These are phyloP conservation scores for Trichoderma koningiopsis DNA, from an alignment of 2,329 filamentous ascomycete species.

Conservation along the genomic window DNA sequence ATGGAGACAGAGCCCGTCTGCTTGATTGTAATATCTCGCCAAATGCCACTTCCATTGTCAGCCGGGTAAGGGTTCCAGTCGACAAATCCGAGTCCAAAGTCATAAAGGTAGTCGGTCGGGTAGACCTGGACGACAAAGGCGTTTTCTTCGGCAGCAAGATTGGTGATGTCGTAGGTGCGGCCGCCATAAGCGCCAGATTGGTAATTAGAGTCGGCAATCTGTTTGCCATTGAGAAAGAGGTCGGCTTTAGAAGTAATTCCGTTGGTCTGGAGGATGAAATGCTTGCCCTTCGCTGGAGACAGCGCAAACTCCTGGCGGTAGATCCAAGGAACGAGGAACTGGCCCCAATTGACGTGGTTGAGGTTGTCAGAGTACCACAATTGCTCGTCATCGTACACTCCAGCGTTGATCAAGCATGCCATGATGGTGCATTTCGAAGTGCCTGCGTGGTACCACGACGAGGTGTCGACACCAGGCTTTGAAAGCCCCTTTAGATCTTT, in stretches of 20 bases:
- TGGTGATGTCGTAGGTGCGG: conserved; percentile 56
- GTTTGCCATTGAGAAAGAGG: conserved; percentile 59
- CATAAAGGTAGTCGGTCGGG: conserved; percentile 60
- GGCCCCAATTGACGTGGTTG: conserved; percentile 44
- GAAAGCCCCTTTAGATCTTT: conserved; percentile 46
- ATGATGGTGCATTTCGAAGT: conserved; percentile 56
- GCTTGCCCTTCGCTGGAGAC: conserved; percentile 36
- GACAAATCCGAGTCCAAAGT: conserved; percentile 53
- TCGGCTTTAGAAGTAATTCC: conserved; percentile 64
- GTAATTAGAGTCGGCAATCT: conserved; percentile 49
- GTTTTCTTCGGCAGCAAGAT: conserved; percentile 46
- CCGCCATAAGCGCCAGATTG: conserved; percentile 62
- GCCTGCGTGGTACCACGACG: conserved; percentile 54
- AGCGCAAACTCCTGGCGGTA: conserved; percentile 58
- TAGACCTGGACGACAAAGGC: conserved; percentile 56
- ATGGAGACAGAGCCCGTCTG: conserved; percentile 55
- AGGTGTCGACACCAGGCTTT: conserved; percentile 46
- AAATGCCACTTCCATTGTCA: conserved; percentile 65
- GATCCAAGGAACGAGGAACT: conserved; percentile 59
- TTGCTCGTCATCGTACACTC: conserved; percentile 53
- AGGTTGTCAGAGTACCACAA: conserved; percentile 59
- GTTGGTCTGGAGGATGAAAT: conserved; percentile 58
- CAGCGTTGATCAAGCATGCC: conserved; percentile 56
- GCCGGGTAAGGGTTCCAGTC: conserved; percentile 47
- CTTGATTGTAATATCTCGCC: conserved; percentile 59